Percentiles rank a stretch among this genome's conserved stretches.
These are phyloP conservation scores for Pseudocercospora cruenta DNA, from an alignment of 2,329 filamentous ascomycete species.

Conservation along the genomic window DNA sequence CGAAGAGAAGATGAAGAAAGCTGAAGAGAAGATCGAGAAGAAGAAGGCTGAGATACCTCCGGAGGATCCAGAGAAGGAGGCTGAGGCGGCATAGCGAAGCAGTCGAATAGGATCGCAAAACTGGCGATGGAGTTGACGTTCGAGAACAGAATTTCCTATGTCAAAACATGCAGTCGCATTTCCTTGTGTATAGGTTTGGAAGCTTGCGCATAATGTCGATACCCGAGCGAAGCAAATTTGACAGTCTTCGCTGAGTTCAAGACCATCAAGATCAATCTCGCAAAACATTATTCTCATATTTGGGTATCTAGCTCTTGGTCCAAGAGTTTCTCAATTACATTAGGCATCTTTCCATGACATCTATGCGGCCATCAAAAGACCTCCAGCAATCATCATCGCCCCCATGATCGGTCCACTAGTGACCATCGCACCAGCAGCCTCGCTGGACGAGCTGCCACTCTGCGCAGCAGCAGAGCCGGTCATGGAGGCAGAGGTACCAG, in stretches of 20 bases:
- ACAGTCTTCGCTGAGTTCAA: not conserved
- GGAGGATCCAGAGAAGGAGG: not conserved
- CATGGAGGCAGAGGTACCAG: not conserved
- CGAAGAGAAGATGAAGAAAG: constrained; percentile 13
- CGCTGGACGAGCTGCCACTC: not conserved
- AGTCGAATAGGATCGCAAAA: not conserved
- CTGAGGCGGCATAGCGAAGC: not conserved
- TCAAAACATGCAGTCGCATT: not conserved
- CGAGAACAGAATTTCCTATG: not conserved
- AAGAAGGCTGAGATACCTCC: not conserved
- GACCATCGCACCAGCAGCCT: constrained; percentile 2
- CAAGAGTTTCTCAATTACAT: not conserved
- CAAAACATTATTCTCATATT: not conserved
- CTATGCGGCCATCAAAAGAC: not conserved
- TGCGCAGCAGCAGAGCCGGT: not conserved
- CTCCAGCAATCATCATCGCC: constrained; percentile 1
- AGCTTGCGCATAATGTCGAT: not conserved
- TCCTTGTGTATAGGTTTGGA: not conserved
- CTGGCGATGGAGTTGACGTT: not conserved
- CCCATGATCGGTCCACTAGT: not conserved
- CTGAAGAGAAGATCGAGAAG: constrained; percentile 12
- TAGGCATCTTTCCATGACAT: not conserved
- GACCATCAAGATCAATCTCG: not conserved
- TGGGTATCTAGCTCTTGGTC: not conserved
- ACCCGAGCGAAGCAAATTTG: not conserved